Evolutionary conservation across 2,329 filamentous ascomycete genomes (phyloP).

Genomic region (Tolypocladium cylindrosporum): DNA sequence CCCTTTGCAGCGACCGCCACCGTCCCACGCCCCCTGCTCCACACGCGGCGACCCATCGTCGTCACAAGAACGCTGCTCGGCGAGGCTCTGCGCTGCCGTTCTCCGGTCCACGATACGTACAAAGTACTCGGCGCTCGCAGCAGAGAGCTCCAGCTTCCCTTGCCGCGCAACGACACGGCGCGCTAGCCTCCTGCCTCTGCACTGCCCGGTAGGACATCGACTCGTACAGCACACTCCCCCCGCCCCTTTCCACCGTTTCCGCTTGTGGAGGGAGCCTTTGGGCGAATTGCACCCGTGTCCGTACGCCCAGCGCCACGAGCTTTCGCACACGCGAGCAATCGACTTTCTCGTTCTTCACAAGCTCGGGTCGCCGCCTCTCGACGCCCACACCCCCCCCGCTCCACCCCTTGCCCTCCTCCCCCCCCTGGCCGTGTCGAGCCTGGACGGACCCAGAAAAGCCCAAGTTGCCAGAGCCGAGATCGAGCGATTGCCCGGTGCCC

Average conservation of each 20-base stretch:
- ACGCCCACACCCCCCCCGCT: conserved; percentile 5
- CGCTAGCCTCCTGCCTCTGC: not conserved
- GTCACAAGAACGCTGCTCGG: not conserved
- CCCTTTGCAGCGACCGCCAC: conserved; percentile 8
- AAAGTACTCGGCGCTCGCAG: not conserved
- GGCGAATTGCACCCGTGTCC: conserved; percentile 1
- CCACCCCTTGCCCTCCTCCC: not conserved
- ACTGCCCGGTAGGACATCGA: not conserved
- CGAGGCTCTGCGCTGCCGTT: not conserved
- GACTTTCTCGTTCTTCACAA: not conserved
- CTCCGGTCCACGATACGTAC: not conserved
- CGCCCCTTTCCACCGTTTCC: not conserved
- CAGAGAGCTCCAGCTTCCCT: not conserved
- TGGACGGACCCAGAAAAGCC: not conserved
- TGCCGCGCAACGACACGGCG: not conserved
- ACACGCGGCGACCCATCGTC: not conserved
- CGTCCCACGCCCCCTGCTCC: not conserved
- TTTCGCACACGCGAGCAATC: not conserved
- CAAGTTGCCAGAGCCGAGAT: conserved; percentile 5
- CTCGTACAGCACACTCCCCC: not conserved
- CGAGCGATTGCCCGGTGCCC: conserved; percentile 1
- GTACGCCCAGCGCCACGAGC: conserved; percentile 2
- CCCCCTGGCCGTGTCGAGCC: not conserved
- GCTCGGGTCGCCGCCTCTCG: not conserved
- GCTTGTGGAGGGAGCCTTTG: conserved; percentile 1